Evolutionary conservation across 257 asterid genomes (phyloP).

Genomic region (Haberlea rhodopensis): DNA sequence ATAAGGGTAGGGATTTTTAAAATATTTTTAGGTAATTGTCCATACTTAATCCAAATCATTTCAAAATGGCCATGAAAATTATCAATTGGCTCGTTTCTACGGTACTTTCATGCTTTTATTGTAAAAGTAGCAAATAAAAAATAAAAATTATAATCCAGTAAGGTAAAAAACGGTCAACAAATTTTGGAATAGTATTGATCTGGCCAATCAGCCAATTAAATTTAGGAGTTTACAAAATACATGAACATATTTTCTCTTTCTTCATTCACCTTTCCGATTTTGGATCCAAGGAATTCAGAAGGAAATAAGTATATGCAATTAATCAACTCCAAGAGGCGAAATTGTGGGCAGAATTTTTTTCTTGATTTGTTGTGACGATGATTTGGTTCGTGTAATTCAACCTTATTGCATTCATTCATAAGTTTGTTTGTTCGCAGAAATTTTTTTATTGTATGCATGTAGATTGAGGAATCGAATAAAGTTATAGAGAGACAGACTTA

Average conservation of each 20-base stretch:
- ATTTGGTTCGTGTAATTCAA: constrained; percentile 27
- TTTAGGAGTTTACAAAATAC: constrained; percentile 8
- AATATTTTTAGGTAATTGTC: too few relatives aligned
- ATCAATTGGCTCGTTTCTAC: too few relatives aligned
- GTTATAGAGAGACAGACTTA: constrained; percentile 34
- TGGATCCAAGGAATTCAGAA: constrained; percentile 33
- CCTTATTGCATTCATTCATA: constrained; percentile 27
- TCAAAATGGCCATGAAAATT: too few relatives aligned
- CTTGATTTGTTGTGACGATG: constrained; percentile 28
- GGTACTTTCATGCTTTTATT: too few relatives aligned
- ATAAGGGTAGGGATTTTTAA: too few relatives aligned
- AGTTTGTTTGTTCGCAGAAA: constrained; percentile 28
- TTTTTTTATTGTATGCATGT: neutral
- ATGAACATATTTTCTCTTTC: constrained; percentile 36
- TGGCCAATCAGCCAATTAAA: constrained; percentile 31
- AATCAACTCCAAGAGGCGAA: constrained; percentile 33
- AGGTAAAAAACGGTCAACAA: neutral
- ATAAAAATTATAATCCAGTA: too few relatives aligned
- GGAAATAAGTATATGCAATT: constrained; percentile 36
- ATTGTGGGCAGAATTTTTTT: constrained; percentile 14
- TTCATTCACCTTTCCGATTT: constrained; percentile 34
- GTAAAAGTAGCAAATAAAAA: too few relatives aligned
- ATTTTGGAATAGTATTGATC: neutral
- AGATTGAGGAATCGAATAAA: constrained; percentile 20
- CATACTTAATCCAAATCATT: too few relatives aligned